Percentiles rank a stretch among this genome's conserved stretches.
These are phyloP conservation scores for Chloris gayana DNA, from an alignment of 176 grass and related monocot species.

Conservation along the genomic window DNA sequence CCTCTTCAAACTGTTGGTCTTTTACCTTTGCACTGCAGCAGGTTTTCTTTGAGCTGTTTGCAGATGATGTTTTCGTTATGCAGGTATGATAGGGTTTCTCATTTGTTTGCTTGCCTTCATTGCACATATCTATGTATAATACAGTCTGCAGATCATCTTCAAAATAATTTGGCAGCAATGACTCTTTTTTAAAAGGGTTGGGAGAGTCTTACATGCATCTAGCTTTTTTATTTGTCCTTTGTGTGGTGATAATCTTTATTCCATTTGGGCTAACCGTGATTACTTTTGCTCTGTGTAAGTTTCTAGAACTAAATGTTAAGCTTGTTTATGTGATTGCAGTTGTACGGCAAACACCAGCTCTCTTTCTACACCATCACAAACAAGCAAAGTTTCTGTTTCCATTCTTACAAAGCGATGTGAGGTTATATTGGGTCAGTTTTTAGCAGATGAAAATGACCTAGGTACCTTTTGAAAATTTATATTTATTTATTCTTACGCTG, in stretches of 20 bases:
- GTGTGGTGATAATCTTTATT: background rate
- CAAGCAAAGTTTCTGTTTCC: conserved; percentile 70
- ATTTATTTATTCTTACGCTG: conserved; percentile 31
- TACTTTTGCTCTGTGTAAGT: conserved; percentile 7
- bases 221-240: background rate
- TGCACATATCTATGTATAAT: conserved; percentile 1
- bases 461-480: conserved; percentile 54
- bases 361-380: conserved; percentile 58
- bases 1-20: conserved; percentile 90
- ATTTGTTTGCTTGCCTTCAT: conserved; percentile 13
- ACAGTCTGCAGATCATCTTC: conserved; percentile 1
- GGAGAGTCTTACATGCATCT: conserved; percentile 3
- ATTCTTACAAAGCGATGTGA: conserved; percentile 92
- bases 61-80: conserved; percentile 96
- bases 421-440: conserved; percentile 88
- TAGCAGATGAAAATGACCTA: conserved; percentile 84
- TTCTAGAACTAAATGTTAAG: conserved; percentile 15
- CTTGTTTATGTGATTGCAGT: conserved; percentile 56
- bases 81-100: conserved; percentile 51
- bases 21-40: conserved; percentile 87
- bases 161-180: conserved; percentile 23
- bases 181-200: conserved; percentile 11
- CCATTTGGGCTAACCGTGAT: background rate
- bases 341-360: conserved; percentile 51
- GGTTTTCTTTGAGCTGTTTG: conserved; percentile 94